Evolutionary conservation across 306 rosid genomes (phyloP).

Genomic region (apple (Malus domestica)): DNA sequence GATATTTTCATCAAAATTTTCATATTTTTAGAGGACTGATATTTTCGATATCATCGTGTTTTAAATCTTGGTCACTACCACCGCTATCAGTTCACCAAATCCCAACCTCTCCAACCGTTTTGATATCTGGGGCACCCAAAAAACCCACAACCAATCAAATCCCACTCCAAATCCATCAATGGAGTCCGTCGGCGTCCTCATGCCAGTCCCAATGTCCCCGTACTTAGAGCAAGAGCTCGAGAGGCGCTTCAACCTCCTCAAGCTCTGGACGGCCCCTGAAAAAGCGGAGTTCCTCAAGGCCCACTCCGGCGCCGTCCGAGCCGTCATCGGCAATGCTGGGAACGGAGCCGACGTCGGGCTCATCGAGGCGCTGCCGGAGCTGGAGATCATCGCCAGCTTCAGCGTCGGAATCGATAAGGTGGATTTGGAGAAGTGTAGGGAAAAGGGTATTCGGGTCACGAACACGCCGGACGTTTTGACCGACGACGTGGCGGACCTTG

Average conservation of each 20-base stretch:
- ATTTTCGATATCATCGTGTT: too few species aligned
- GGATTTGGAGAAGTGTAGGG: constrained; percentile 43
- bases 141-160: neutral
- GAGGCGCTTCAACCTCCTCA: constrained; percentile 55
- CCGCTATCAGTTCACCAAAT: neutral
- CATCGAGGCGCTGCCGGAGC: constrained; percentile 48
- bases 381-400: constrained; percentile 60
- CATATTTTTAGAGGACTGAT: too few species aligned
- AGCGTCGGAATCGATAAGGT: constrained; percentile 72
- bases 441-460: constrained; percentile 63
- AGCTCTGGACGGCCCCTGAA: constrained; percentile 35
- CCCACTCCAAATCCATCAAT: constrained; percentile 16
- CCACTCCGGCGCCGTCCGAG: constrained; percentile 44
- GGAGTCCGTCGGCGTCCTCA: constrained; percentile 55
- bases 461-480: constrained; percentile 77
- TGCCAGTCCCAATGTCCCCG: constrained; percentile 30
- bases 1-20: too few species aligned
- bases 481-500: constrained; percentile 67
- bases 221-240: constrained; percentile 64
- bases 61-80: neutral
- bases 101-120: neutral
- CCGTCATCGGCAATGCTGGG: constrained; percentile 33
- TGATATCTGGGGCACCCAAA: neutral
- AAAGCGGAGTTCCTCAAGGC: constrained; percentile 26
- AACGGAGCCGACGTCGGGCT: constrained; percentile 48